Evolutionary conservation across 202 grass and related monocot genomes (phyloP).

Genomic region (Zizania palustris): DNA sequence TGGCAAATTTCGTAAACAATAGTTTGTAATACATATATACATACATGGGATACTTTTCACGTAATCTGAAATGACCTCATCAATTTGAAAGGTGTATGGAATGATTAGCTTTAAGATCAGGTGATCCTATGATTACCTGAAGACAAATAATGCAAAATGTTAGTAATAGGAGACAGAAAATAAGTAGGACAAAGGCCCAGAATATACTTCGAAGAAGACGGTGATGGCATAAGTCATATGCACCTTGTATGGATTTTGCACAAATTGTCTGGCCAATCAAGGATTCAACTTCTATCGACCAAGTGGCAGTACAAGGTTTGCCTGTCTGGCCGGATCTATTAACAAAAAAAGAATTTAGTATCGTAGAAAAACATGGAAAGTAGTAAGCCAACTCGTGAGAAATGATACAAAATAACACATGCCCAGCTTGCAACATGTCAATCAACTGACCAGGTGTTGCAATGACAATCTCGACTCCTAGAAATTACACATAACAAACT

Average conservation of each 20-base stretch:
- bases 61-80: conserved; percentile 85
- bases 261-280: conserved; percentile 82
- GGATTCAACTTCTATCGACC: conserved; percentile 91
- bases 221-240: neutral
- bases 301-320: conserved; percentile 94
- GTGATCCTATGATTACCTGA: conserved; percentile 88
- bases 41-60: conserved; percentile 91
- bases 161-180: neutral
- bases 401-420: conserved; percentile 16
- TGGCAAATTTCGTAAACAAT: neutral
- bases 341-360: conserved; percentile 33
- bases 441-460: conserved; percentile 91
- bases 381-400: neutral
- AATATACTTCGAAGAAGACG: conserved; percentile 3
- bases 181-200: conserved; percentile 8
- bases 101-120: conserved; percentile 98
- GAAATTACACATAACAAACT: conserved; percentile 14
- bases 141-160: conserved; percentile 38
- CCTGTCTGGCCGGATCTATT: conserved; percentile 90
- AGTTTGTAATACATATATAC: conserved; percentile 29
- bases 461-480: conserved; percentile 92
- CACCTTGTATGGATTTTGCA: conserved; percentile 97
- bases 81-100: conserved; percentile 91
- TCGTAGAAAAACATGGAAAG: conserved; percentile 16
- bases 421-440: conserved; percentile 89